These are phyloP conservation scores for Mallotus japonicus DNA, from an alignment of 441 rosid species.

Conservation along the genomic window DNA sequence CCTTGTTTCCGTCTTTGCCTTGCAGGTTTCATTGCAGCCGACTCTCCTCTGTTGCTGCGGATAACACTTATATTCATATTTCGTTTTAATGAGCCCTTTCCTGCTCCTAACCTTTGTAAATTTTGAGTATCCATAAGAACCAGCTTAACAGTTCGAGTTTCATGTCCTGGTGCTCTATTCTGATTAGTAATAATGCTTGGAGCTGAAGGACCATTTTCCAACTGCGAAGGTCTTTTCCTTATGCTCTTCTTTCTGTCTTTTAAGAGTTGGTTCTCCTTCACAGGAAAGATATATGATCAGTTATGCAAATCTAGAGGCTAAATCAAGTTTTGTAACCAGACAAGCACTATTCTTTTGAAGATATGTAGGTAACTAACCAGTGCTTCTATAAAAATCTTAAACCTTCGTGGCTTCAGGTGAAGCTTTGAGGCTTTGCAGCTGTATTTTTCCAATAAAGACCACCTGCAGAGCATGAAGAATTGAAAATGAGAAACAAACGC, in stretches of 20 bases:
- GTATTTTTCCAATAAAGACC: constrained; percentile 97
- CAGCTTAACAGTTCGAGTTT: constrained; percentile 58
- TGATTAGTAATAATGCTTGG: constrained; percentile 52
- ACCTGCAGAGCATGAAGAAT: constrained; percentile 50
- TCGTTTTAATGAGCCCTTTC: constrained; percentile 63
- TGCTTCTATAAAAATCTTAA: constrained; percentile 89
- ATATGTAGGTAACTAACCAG: constrained; percentile 63
- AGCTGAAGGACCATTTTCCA: constrained; percentile 60
- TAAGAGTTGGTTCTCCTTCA: constrained; percentile 94
- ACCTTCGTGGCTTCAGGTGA: constrained; percentile 94
- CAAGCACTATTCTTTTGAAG: constrained; percentile 11
- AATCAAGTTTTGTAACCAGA: constrained; percentile 15
- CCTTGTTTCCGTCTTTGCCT: constrained; percentile 86
- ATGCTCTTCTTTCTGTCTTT: constrained; percentile 89
- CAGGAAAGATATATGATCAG: constrained; percentile 28
- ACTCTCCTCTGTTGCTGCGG: constrained; percentile 61
- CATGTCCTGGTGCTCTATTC: constrained; percentile 63
- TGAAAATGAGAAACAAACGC: background rate
- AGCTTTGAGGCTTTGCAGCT: constrained; percentile 99
- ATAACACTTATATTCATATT: constrained; percentile 55
- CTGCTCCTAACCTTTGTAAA: constrained; percentile 72
- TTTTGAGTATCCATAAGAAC: constrained; percentile 81
- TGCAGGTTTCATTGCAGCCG: constrained; percentile 54
- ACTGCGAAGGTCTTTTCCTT: constrained; percentile 66
- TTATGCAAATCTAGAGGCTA: constrained; percentile 28